Conservation (phyloP, 208 protist species). For the Leishmania aethiopica region DNA sequence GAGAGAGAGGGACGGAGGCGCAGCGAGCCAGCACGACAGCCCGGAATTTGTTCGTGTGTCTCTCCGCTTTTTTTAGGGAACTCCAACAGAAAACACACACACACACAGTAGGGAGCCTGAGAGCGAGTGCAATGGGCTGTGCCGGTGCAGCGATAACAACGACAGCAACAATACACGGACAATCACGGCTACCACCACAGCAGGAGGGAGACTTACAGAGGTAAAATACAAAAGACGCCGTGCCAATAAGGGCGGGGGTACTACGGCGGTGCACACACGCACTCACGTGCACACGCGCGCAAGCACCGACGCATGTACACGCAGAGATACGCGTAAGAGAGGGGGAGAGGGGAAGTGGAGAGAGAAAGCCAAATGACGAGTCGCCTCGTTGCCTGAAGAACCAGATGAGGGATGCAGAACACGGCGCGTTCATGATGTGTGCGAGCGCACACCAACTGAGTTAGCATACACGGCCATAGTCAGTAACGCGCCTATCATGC, state of each 20-base stretch:
- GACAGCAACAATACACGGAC: not conserved
- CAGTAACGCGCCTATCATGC: not conserved
- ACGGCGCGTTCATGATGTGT: not conserved
- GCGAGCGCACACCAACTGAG: not conserved
- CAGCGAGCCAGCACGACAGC: not conserved
- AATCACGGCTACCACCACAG: slow-evolving; percentile 2
- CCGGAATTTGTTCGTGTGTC: not conserved
- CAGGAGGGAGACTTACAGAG: not conserved
- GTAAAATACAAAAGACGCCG: slow-evolving; percentile 9
- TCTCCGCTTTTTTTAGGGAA: not conserved
- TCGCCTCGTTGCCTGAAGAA: not conserved
- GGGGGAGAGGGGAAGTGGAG: not conserved
- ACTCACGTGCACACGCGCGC: not conserved
- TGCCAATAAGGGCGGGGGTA: not conserved
- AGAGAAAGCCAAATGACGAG: not conserved
- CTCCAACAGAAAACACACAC: not conserved
- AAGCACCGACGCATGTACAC: not conserved
- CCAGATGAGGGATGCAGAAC: not conserved
- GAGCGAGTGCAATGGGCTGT: not conserved
- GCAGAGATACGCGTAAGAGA: not conserved
- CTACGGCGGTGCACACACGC: not conserved
- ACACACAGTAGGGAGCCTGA: not conserved
- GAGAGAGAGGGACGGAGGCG: not conserved
- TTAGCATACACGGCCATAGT: no score
- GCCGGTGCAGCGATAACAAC: not conserved